Evolutionary conservation across 1,139 yeast species (phyloP), one percentile per base, ranked within the genome.

Genomic region (Suhomyces anneliseae): DNA sequence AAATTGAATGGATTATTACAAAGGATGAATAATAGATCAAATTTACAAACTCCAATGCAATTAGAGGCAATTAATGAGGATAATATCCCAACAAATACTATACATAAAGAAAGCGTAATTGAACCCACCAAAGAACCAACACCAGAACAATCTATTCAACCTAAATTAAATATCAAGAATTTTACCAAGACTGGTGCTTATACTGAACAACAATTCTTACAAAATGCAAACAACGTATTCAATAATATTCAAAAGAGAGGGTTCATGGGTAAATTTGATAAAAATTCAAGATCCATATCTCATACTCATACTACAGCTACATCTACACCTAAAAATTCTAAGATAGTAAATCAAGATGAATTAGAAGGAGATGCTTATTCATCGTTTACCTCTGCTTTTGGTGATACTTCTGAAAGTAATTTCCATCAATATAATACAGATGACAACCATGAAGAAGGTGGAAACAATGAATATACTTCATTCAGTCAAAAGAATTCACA

Each of bases 171-270:
- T 43, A 67, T 70, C 38, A 68, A 69, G 43, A 62, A 61, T 42
- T 68, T 67, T 51, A 68, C 72, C 11, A 63, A 62, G 42, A 58
- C 62, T 3, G 69, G 67, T 8, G 55, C 69, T 29, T 65, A 71
- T 37, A 63, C 72, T 12, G 74, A 72, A 47, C 66, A 68, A 43
- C 69, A 69, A 43, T 74, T 69, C 51, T 57, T 66, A 39, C 61
- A 61, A 34, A 72, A 74, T 55, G 79, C 79, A 8, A 65, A 75
- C 45, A 64, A 68, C 42, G 57, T 75, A 0, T 74, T 73, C 53
- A 68, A 68, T 34, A 69, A 74, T 50, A 62, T 75, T 34, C 75
- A 72, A 48, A 68, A 65, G 49, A 56, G 68, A 52, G 75, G 71
- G 1, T 66, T 61, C 44, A 29, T 41, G 15, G 49, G 42, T 7